Evolutionary conservation across 257 asterid species (phyloP).

Genomic region (Thymus quinquecostatus): DNA sequence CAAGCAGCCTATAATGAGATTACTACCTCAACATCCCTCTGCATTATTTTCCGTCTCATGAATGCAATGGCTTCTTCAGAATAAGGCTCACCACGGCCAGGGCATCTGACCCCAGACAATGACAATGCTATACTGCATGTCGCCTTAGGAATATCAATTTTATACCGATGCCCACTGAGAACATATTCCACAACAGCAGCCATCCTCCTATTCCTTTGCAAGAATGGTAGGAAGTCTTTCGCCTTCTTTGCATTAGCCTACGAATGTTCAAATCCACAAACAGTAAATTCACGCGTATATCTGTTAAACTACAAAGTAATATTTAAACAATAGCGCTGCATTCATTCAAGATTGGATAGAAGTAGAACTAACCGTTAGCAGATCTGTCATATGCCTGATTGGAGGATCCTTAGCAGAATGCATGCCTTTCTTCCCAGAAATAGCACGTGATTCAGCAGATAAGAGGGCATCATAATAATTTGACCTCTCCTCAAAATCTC

Average conservation of each 20-base stretch:
- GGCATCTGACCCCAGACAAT: constrained; percentile 96
- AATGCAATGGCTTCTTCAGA: constrained; percentile 97
- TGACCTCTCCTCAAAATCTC: constrained; percentile 98
- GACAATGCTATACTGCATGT: constrained; percentile 94
- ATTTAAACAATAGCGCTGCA: neutral
- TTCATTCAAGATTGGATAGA: constrained; percentile 19
- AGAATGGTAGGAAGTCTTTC: constrained; percentile 82
- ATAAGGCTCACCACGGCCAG: constrained; percentile 90
- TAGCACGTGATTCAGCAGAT: constrained; percentile 90
- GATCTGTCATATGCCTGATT: constrained; percentile 78
- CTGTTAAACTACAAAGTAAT: constrained; percentile 15
- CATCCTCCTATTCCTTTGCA: constrained; percentile 91
- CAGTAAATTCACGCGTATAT: constrained; percentile 12
- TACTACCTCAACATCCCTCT: constrained; percentile 96
- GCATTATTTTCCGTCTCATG: constrained; percentile 98
- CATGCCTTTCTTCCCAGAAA: constrained; percentile 81
- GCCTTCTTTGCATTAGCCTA: constrained; percentile 88
- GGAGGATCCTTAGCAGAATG: constrained; percentile 95
- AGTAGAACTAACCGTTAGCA: constrained; percentile 70
- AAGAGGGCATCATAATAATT: constrained; percentile 86
- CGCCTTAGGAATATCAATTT: constrained; percentile 85
- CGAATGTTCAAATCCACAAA: constrained; percentile 19
- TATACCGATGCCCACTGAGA: constrained; percentile 94
- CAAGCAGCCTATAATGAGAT: constrained; percentile 4
- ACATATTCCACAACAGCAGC: constrained; percentile 92